A percentile compares a stretch with the other conserved stretches of the same genome.
Evolutionary conservation across 2,329 filamentous ascomycete genomes (phyloP).

Genomic region (Scopulariopsis brevicaulis): DNA sequence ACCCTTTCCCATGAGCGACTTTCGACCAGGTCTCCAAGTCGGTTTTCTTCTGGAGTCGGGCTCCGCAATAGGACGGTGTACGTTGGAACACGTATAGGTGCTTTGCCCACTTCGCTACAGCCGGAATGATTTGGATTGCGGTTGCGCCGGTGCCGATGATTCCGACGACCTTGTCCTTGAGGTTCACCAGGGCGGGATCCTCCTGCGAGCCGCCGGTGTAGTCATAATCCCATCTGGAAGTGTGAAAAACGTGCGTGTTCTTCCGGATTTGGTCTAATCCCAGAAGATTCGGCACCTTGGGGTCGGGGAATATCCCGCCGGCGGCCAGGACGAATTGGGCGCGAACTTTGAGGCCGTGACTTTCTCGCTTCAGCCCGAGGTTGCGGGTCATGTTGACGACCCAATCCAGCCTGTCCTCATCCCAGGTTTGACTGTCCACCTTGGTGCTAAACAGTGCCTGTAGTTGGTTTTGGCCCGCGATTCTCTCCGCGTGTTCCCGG

Average conservation of each 20-base stretch:
- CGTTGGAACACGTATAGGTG: constrained; percentile 45
- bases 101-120: constrained; percentile 32
- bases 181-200: constrained; percentile 26
- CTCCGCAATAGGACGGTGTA: constrained; percentile 32
- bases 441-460: constrained; percentile 27
- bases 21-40: constrained; percentile 28
- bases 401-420: constrained; percentile 21
- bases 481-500: constrained; percentile 25
- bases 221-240: constrained; percentile 31
- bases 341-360: constrained; percentile 18
- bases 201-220: constrained; percentile 26
- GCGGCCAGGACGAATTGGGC: constrained; percentile 26
- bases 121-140: constrained; percentile 30
- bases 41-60: constrained; percentile 24
- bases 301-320: constrained; percentile 24
- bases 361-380: constrained; percentile 11
- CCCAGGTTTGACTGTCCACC: constrained; percentile 30
- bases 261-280: too few relatives aligned
- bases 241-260: constrained; percentile 30
- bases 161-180: constrained; percentile 33
- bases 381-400: constrained; percentile 10
- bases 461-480: constrained; percentile 29
- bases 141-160: constrained; percentile 40
- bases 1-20: constrained; percentile 25
- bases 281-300: constrained; percentile 30